phyloP scores from a whole-genome alignment of 768 basidiomycete species.

The Cyclocybe cylindracea region DNA sequence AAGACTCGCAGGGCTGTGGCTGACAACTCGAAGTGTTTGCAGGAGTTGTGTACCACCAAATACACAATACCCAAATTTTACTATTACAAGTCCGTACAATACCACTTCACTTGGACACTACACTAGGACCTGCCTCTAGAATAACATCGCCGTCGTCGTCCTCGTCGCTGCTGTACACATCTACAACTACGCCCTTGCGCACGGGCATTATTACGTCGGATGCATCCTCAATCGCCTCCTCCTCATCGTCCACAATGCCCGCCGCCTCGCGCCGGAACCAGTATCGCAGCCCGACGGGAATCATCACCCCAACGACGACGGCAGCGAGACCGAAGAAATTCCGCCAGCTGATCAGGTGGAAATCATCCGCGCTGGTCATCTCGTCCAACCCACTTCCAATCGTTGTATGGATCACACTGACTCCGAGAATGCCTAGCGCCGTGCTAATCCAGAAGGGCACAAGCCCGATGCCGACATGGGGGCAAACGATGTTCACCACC shows the following conservation, averaged over 20 bases:
- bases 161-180: slow-evolving; percentile 21
- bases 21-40: slow-evolving; percentile 47
- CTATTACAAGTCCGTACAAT: slow-evolving; percentile 5
- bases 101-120: slow-evolving; percentile 9
- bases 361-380: slow-evolving; percentile 93
- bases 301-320: slow-evolving; percentile 88
- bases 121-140: slow-evolving; percentile 70
- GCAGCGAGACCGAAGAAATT: slow-evolving; percentile 87
- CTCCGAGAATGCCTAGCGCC: slow-evolving; percentile 88
- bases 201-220: no score
- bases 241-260: slow-evolving; percentile 37
- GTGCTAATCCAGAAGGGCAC: slow-evolving; percentile 89
- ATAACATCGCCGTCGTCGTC: slow-evolving; percentile 70
- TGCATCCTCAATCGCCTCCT: slow-evolving; percentile 5
- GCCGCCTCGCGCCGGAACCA: slow-evolving; percentile 71
- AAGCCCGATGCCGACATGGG: slow-evolving; percentile 87
- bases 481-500: slow-evolving; percentile 92
- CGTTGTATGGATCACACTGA: slow-evolving; percentile 91
- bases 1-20: slow-evolving; percentile 48
- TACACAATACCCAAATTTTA: slow-evolving; percentile 12
- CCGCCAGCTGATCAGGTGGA: slow-evolving; percentile 88
- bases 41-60: slow-evolving; percentile 31
- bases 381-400: slow-evolving; percentile 92
- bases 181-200: no score
- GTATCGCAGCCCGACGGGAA: slow-evolving; percentile 87